Percentiles rank a stretch among this genome's conserved stretches.
Conservation (phyloP, 2,329 filamentous ascomycete species). For the Coniella vitis region DNA sequence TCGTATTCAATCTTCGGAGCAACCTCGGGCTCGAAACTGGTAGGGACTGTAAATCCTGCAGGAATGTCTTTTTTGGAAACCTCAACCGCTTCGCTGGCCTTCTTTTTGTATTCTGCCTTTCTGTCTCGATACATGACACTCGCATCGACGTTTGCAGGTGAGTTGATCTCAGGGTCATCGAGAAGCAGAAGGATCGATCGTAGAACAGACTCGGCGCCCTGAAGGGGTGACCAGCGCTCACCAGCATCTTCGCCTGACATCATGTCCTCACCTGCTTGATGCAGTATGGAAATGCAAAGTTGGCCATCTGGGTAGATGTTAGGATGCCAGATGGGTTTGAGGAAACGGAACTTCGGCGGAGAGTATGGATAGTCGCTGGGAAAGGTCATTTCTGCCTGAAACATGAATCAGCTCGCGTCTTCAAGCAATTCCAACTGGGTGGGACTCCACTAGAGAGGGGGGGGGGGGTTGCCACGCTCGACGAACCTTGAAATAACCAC, state of each 20-base stretch:
- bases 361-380: conserved; percentile 82
- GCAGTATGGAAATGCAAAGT: conserved; percentile 94
- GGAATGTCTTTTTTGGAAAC: conserved; percentile 75
- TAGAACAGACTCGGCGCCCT: conserved; percentile 90
- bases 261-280: conserved; percentile 83
- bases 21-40: conserved; percentile 54
- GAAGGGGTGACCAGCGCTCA: conserved; percentile 90
- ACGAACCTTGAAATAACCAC: conserved; percentile 74
- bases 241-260: conserved; percentile 86
- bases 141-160: conserved; percentile 91
- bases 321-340: conserved; percentile 73
- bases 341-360: conserved; percentile 84
- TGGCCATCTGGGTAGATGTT: conserved; percentile 90
- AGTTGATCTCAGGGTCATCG: conserved; percentile 89
- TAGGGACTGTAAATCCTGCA: conserved; percentile 73
- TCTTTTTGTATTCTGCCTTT: conserved; percentile 60
- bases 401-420: neutral
- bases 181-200: conserved; percentile 87
- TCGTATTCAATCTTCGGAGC: conserved; percentile 58
- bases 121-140: conserved; percentile 76
- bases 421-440: neutral
- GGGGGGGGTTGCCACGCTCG: neutral
- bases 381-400: conserved; percentile 78
- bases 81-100: conserved; percentile 64
- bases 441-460: no score